Base-by-base conservation (phyloP, 768 basidiomycete species). In the Phlebiopsis gigantea region DNA sequence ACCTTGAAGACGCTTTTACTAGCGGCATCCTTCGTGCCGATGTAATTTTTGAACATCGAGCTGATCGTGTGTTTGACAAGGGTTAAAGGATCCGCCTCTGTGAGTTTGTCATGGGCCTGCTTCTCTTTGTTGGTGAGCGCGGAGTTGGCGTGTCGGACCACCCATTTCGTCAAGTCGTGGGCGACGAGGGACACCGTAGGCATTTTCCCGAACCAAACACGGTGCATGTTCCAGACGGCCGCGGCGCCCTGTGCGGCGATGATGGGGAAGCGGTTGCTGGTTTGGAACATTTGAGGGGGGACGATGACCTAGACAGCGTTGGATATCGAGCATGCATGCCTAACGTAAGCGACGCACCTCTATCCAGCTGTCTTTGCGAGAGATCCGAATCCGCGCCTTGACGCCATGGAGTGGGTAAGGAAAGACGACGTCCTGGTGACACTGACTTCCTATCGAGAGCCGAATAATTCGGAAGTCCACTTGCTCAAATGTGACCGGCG, bases 141-240 rank as follows among this genome's bases (percentile, higher is more conserved):
- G 15, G 39, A 17, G 30, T 15, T 28, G n/a, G 42, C 30, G 42
- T 49, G 55, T 5, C 14, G 26, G 29, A 9, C 10, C 2, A 56
- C 39, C 55, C 55, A 56, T 3, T 34, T n/a, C 6, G 46, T 10
- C 7, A 5, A 21, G 17, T 26, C 31, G 4, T 5, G 17, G 12
- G 8, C 14, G 15, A 19, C 19, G 8, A 30, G 31, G 14, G 34
- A 39, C 12, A 56, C 17, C 24, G 21, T 21, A 41, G 55, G 55
- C 9, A 56, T 26, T 7, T 24, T 30, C 2, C 42, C 46, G 28
- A 56, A 28, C 4, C 3, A 42, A 12, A 56, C 12, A 3, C 55
- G 45, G 30, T 56, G 55, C 5, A 49, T 28, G 25, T 56, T 56
- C 55, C 55, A 56, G 1, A 46, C 30, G 6, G 29, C 29, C n/a